A percentile compares a stretch with the other conserved stretches of the same genome.
Evolutionary conservation across 2,329 filamentous ascomycete genomes (phyloP).

Genomic region (Stagonosporopsis cucurbitacearum): DNA sequence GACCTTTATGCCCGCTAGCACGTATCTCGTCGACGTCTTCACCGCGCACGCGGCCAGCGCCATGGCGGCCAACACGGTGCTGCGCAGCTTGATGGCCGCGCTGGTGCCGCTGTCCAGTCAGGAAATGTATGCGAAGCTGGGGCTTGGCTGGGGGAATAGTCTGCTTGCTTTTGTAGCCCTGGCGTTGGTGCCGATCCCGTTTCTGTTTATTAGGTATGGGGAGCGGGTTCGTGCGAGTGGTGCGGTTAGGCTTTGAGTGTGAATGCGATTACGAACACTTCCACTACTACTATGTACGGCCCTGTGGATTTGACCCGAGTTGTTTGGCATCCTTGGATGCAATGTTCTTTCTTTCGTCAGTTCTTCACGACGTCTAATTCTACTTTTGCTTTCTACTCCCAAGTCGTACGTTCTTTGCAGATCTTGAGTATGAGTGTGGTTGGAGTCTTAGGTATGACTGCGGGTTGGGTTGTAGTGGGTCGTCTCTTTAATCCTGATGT

Average conservation of each 20-base stretch:
- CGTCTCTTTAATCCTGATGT: too few relatives aligned
- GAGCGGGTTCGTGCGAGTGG: conserved; percentile 37
- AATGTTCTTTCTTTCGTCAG: too few relatives aligned
- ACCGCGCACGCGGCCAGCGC: conserved; percentile 52
- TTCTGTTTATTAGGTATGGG: conserved; percentile 46
- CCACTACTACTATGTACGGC: too few relatives aligned
- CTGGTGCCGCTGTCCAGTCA: conserved; percentile 50
- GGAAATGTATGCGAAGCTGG: conserved; percentile 49
- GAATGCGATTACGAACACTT: too few relatives aligned
- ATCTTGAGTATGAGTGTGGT: too few relatives aligned
- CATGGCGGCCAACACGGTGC: conserved; percentile 51
- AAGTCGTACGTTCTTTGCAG: too few relatives aligned
- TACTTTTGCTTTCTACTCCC: too few relatives aligned
- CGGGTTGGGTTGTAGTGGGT: too few relatives aligned
- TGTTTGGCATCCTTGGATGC: too few relatives aligned
- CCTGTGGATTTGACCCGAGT: too few relatives aligned
- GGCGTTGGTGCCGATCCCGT: conserved; percentile 42
- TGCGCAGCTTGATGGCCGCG: conserved; percentile 48
- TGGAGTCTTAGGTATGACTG: too few relatives aligned
- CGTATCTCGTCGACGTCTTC: conserved; percentile 53
- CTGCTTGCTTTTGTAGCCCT: conserved; percentile 46
- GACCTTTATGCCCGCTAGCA: conserved; percentile 49
- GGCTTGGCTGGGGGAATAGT: conserved; percentile 50
- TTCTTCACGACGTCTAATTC: too few relatives aligned
- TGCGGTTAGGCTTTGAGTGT: conserved; percentile 34